These are phyloP conservation scores for Agroathelia rolfsii DNA, from an alignment of 1,284 basidiomycete genomes.

Conservation along the genomic window DNA sequence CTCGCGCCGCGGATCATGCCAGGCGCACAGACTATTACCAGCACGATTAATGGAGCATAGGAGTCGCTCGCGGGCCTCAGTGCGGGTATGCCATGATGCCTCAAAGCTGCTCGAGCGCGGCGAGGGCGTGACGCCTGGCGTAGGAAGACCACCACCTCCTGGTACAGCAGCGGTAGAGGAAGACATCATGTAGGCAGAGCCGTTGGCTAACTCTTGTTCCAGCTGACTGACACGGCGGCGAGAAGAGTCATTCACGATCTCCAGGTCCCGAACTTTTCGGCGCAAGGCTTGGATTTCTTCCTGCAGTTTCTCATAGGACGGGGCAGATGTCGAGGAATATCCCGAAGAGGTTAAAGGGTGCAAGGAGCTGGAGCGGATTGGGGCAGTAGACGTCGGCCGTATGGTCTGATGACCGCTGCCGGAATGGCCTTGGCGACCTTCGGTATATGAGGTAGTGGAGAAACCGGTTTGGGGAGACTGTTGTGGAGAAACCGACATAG, in stretches of 20 bases:
- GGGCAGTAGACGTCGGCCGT: too few relatives aligned
- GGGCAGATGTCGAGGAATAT: slow-evolving; percentile 19
- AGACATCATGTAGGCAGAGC: slow-evolving; percentile 16
- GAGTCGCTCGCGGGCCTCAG: slow-evolving; percentile 54
- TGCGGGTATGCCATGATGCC: slow-evolving; percentile 57
- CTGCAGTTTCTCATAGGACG: slow-evolving; percentile 15
- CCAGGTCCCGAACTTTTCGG: slow-evolving; percentile 32
- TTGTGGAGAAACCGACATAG: too few relatives aligned
- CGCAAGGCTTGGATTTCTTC: slow-evolving; percentile 23
- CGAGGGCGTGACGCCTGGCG: slow-evolving; percentile 25
- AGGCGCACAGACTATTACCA: slow-evolving; percentile 76
- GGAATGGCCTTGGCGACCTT: too few relatives aligned
- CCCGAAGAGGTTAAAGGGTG: slow-evolving; percentile 16
- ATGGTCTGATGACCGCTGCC: too few relatives aligned
- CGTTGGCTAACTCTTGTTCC: slow-evolving; percentile 31
- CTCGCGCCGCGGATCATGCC: slow-evolving; percentile 79
- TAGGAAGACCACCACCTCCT: not conserved
- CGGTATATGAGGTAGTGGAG: too few relatives aligned
- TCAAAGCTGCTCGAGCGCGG: slow-evolving; percentile 37
- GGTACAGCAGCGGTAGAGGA: slow-evolving; percentile 10
- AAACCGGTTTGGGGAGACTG: too few relatives aligned
- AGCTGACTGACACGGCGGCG: slow-evolving; percentile 36
- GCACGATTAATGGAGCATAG: slow-evolving; percentile 76
- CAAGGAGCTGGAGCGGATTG: slow-evolving; percentile 1
- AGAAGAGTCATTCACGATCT: slow-evolving; percentile 34